Evolutionary conservation across 305 asterid genomes (phyloP).

Genomic region (Fraxinus ornus): DNA sequence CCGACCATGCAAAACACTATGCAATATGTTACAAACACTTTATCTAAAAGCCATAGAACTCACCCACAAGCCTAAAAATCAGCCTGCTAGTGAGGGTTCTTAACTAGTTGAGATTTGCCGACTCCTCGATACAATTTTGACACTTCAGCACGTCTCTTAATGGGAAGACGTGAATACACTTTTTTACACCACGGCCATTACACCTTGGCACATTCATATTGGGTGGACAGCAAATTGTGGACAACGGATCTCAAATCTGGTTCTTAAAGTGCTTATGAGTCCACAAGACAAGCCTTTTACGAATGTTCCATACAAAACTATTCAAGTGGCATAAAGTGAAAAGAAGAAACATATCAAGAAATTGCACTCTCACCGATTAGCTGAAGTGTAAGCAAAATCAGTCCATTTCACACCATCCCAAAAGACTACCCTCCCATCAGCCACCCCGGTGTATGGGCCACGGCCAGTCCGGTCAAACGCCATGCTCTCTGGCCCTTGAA

Average conservation of each 20-base stretch:
- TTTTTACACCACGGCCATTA: background rate
- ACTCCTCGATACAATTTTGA: background rate
- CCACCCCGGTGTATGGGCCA: constrained; percentile 89
- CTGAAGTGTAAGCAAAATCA: constrained; percentile 85
- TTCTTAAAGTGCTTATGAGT: background rate
- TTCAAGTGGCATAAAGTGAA: background rate
- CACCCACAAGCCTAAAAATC: background rate
- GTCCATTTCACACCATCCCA: constrained; percentile 83
- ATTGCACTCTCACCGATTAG: constrained; percentile 57
- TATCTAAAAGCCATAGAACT: background rate
- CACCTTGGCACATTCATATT: background rate
- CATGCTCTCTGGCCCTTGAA: constrained; percentile 89
- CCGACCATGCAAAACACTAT: background rate
- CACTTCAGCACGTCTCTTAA: background rate
- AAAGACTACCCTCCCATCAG: constrained; percentile 80
- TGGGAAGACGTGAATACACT: background rate
- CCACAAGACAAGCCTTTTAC: background rate
- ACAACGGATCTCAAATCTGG: background rate
- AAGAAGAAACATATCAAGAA: background rate
- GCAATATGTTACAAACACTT: background rate
- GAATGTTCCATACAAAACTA: background rate
- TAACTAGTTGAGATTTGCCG: background rate
- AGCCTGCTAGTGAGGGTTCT: background rate
- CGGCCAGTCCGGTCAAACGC: constrained; percentile 83
- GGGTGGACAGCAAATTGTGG: background rate